Evolutionary conservation across 2,329 filamentous ascomycete genomes (phyloP).

Genomic region (Calonectria pseudoreteaudii): DNA sequence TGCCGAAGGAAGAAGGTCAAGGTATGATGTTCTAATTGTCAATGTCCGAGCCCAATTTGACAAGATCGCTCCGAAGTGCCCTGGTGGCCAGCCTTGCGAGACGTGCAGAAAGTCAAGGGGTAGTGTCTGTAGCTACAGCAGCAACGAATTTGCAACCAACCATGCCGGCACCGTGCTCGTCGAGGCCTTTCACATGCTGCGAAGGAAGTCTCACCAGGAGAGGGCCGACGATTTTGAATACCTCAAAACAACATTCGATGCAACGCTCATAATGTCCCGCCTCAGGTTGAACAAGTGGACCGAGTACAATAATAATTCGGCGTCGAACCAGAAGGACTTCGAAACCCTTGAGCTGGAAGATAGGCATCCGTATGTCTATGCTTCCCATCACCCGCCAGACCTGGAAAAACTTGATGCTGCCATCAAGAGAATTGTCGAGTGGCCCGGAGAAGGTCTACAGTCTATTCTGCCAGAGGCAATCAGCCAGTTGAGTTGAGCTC

Average conservation of each 20-base stretch:
- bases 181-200: background rate
- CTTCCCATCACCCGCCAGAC: background rate
- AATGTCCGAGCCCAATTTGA: background rate
- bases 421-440: background rate
- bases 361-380: background rate
- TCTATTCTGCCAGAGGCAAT: background rate
- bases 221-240: background rate
- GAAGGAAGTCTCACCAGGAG: background rate
- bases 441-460: background rate
- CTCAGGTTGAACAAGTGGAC: background rate
- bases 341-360: background rate
- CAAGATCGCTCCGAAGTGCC: background rate
- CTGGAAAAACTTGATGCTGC: background rate
- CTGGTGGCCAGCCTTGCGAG: background rate
- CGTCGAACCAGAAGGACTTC: background rate
- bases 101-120: background rate
- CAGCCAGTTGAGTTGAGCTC: background rate
- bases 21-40: background rate
- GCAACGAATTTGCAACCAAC: background rate
- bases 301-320: background rate
- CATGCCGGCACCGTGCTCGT: background rate
- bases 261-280: background rate
- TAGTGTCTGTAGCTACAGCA: background rate
- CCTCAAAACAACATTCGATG: background rate
- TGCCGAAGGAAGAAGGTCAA: background rate